These are phyloP conservation scores for Rhodotorula sp. DNA, from an alignment of 1,284 basidiomycete species.

Conservation along the genomic window DNA sequence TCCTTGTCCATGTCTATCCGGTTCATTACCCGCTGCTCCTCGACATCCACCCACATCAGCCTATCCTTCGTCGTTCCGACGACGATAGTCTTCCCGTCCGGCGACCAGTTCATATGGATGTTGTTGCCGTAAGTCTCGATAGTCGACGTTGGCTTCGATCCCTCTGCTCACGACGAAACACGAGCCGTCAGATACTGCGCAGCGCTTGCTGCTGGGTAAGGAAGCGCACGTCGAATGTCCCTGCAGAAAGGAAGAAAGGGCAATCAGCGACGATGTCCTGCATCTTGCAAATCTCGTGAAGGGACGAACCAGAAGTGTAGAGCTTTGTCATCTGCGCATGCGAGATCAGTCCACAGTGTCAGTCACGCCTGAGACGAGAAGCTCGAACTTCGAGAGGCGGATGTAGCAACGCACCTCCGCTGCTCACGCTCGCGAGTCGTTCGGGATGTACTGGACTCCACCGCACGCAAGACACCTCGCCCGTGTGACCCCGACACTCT, in stretches of 20 bases:
- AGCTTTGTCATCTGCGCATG: slow-evolving; percentile 23
- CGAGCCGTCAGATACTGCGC: not conserved
- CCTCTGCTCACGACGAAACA: slow-evolving; percentile 14
- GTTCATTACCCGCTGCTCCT: slow-evolving; percentile 16
- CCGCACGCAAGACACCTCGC: slow-evolving; percentile 30
- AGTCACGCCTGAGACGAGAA: not conserved
- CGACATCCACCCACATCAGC: slow-evolving; percentile 32
- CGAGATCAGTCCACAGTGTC: not conserved
- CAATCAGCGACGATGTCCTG: not conserved
- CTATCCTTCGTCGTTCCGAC: slow-evolving; percentile 26
- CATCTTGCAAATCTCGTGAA: too few species aligned
- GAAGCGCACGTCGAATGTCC: slow-evolving; percentile 38
- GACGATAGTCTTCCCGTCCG: slow-evolving; percentile 34
- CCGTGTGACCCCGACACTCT: slow-evolving; percentile 34
- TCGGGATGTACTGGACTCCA: slow-evolving; percentile 39
- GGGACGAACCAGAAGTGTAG: slow-evolving; percentile 36
- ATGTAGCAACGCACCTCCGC: slow-evolving; percentile 12
- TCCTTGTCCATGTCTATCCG: slow-evolving; percentile 12
- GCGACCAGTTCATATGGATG: slow-evolving; percentile 39
- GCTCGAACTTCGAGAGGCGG: not conserved
- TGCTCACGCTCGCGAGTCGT: slow-evolving; percentile 33
- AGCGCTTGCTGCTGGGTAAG: too few species aligned
- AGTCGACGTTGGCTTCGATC: slow-evolving; percentile 25
- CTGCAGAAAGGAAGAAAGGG: not conserved
- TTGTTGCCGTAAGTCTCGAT: slow-evolving; percentile 34